phyloP scores from a whole-genome alignment of 1,284 basidiomycete genomes.

The Fomitopsis betulina region DNA sequence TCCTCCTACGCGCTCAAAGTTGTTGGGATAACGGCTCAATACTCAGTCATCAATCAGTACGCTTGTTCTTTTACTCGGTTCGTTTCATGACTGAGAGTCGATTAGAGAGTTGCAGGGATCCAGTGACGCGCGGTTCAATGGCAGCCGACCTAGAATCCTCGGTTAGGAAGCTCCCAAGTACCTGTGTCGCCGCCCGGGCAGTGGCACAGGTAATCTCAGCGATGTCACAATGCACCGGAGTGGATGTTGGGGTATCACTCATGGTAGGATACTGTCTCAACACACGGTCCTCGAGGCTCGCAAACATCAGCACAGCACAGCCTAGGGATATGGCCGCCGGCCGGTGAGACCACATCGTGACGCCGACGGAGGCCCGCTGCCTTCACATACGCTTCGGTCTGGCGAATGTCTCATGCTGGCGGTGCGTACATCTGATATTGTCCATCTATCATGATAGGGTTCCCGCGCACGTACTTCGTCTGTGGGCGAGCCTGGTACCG shows the following conservation, averaged over 20 bases:
- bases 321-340: not conserved
- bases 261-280: not conserved
- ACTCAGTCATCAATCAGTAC: not conserved
- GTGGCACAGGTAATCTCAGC: not conserved
- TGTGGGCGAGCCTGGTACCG: not conserved
- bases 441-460: conserved; percentile 7
- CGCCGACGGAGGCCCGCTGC: not conserved
- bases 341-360: not conserved
- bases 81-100: not conserved
- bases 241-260: not conserved
- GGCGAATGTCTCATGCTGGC: not conserved
- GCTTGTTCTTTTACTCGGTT: not conserved
- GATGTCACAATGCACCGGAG: not conserved
- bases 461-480: not conserved
- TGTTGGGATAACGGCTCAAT: not conserved
- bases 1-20: not conserved
- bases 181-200: not conserved
- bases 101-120: no score
- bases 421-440: not conserved
- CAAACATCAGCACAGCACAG: not conserved
- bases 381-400: not conserved
- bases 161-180: not conserved
- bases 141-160: not conserved
- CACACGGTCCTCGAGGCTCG: not conserved
- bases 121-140: not conserved